A percentile compares a stretch with the other conserved stretches of the same genome.
Evolutionary conservation across 371 early-diverging fungal genomes (phyloP).

Genomic region (Cokeromyces recurvatus): DNA sequence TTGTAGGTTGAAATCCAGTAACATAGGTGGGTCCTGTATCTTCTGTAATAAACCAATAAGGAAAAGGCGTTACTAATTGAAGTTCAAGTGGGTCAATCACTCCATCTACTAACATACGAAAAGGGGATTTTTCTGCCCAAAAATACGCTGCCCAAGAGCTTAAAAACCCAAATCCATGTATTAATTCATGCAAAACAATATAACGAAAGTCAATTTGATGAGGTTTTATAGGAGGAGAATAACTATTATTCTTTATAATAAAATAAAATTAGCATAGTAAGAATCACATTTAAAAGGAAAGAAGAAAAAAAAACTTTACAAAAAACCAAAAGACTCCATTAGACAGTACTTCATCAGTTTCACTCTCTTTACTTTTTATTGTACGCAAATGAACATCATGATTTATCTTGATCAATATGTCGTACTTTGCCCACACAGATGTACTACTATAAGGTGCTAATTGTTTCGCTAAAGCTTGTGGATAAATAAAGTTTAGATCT

Average conservation of each 20-base stretch:
- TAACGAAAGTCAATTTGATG: slow-evolving; percentile 40
- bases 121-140: slow-evolving; percentile 32
- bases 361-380: slow-evolving; percentile 30
- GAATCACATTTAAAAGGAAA: no score
- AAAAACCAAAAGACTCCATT: no score
- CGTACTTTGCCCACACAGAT: slow-evolving; percentile 35
- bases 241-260: no score
- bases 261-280: no score
- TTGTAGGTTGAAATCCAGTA: slow-evolving; percentile 43
- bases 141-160: slow-evolving; percentile 52
- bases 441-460: slow-evolving; percentile 38
- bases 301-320: no score
- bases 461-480: slow-evolving; percentile 46
- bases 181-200: slow-evolving; percentile 37
- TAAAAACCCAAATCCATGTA: slow-evolving; percentile 41
- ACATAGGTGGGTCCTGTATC: slow-evolving; percentile 37
- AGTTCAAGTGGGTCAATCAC: slow-evolving; percentile 31
- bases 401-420: slow-evolving; percentile 43
- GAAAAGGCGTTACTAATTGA: slow-evolving; percentile 32
- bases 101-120: slow-evolving; percentile 30
- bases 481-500: slow-evolving; percentile 45
- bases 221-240: slow-evolving; percentile 18
- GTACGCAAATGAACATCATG: slow-evolving; percentile 36
- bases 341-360: slow-evolving; percentile 5
- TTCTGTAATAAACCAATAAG: slow-evolving; percentile 30